These are phyloP conservation scores for Verticillium nubilum DNA, from an alignment of 2,329 filamentous ascomycete species.

Conservation along the genomic window DNA sequence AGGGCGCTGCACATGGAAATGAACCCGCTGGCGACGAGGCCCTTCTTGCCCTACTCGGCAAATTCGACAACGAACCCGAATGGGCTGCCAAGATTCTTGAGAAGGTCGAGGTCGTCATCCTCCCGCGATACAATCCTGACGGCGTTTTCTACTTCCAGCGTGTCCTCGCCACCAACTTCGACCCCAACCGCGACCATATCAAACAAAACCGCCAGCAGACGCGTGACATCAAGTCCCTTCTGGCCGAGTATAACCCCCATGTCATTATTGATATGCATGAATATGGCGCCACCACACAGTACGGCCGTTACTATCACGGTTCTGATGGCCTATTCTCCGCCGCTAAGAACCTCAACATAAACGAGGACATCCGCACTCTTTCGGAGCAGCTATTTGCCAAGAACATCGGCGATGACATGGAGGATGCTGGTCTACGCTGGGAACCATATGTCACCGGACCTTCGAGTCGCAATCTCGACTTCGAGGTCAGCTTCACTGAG, in stretches of 20 bases:
- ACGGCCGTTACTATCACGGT: slow-evolving; percentile 8
- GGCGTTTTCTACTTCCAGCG: slow-evolving; percentile 27
- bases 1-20: slow-evolving; percentile 25
- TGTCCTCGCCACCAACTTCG: slow-evolving; percentile 19
- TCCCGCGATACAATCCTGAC: slow-evolving; percentile 27
- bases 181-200: slow-evolving; percentile 26
- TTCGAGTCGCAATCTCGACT: slow-evolving; percentile 1
- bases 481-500: slow-evolving; percentile 14
- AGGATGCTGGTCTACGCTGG: slow-evolving; percentile 20
- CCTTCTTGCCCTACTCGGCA: slow-evolving; percentile 21
- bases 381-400: slow-evolving; percentile 22
- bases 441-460: slow-evolving; percentile 21
- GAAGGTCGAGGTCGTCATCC: slow-evolving; percentile 21
- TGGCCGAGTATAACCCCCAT: slow-evolving; percentile 21
- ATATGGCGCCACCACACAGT: slow-evolving; percentile 17
- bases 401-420: slow-evolving; percentile 21
- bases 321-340: slow-evolving; percentile 24
- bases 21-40: slow-evolving; percentile 26
- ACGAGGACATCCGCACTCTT: slow-evolving; percentile 20
- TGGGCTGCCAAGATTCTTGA: slow-evolving; percentile 22
- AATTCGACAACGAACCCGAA: slow-evolving; percentile 19
- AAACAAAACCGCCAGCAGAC: slow-evolving; percentile 26
- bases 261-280: slow-evolving; percentile 26
- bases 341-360: slow-evolving; percentile 27
- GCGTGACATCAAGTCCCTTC: slow-evolving; percentile 20